phyloP scores from a whole-genome alignment of 768 basidiomycete species.

The Phlebiopsis flavidoalba region DNA sequence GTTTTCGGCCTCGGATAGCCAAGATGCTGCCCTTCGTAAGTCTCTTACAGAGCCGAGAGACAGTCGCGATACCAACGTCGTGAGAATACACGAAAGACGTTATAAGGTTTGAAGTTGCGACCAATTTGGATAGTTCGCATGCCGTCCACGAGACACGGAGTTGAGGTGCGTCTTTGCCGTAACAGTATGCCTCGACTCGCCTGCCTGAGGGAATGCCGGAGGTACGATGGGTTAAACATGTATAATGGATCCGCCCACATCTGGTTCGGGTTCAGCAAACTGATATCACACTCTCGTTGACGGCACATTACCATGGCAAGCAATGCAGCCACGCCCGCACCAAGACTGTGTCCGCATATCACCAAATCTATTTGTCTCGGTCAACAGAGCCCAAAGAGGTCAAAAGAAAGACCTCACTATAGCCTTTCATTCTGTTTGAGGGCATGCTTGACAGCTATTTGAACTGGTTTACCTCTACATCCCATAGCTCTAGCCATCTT shows the following conservation, averaged over 20 bases:
- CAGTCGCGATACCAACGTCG: slow-evolving; percentile 73
- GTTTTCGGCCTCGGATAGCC: slow-evolving; percentile 71
- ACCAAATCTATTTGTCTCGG: slow-evolving; percentile 47
- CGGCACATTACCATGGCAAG: slow-evolving; percentile 58
- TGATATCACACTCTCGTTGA: not conserved
- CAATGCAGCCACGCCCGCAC: slow-evolving; percentile 75
- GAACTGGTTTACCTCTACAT: slow-evolving; percentile 67
- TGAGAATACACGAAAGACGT: slow-evolving; percentile 80
- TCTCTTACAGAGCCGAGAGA: slow-evolving; percentile 77
- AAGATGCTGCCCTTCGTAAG: slow-evolving; percentile 65
- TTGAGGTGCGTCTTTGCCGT: too few relatives aligned
- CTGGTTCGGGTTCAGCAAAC: slow-evolving; percentile 30
- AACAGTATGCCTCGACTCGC: slow-evolving; percentile 69
- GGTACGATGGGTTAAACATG: slow-evolving; percentile 60
- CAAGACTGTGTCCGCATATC: slow-evolving; percentile 79
- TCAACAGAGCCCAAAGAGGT: not conserved
- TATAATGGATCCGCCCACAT: slow-evolving; percentile 84
- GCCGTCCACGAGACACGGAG: slow-evolving; percentile 71
- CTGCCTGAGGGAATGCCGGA: slow-evolving; percentile 68
- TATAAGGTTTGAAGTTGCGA: slow-evolving; percentile 56
- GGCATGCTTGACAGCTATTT: slow-evolving; percentile 67
- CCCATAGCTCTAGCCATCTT: slow-evolving; percentile 81
- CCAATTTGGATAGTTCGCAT: slow-evolving; percentile 51
- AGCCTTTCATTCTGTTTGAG: slow-evolving; percentile 63
- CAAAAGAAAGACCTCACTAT: slow-evolving; percentile 43